Conservation (phyloP, 2,329 filamentous ascomycete genomes). For the Chrysoporthe cubensis region DNA sequence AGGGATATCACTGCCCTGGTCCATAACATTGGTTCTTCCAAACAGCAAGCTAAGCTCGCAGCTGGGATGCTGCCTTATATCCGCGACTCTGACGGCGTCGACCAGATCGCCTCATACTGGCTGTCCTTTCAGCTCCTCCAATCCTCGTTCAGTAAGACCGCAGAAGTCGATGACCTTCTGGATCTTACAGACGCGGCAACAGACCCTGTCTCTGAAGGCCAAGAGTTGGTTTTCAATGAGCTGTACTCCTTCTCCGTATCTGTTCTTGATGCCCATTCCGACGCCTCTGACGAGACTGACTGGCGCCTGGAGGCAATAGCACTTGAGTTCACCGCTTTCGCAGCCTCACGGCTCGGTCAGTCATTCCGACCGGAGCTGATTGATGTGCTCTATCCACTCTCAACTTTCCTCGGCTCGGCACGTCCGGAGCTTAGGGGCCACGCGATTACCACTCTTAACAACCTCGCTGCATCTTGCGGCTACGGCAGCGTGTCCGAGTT, state of each 20-base stretch:
- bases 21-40: constrained; percentile 56
- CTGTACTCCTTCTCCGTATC: constrained; percentile 71
- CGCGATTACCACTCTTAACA: constrained; percentile 81
- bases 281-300: constrained; percentile 52
- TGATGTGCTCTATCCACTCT: constrained; percentile 88
- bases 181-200: constrained; percentile 51
- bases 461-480: constrained; percentile 73
- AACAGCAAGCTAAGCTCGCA: constrained; percentile 64
- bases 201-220: constrained; percentile 45
- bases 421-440: constrained; percentile 73
- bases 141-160: constrained; percentile 53
- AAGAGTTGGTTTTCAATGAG: constrained; percentile 60
- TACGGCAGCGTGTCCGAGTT: constrained; percentile 77
- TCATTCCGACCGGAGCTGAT: constrained; percentile 85
- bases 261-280: constrained; percentile 59
- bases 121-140: constrained; percentile 74
- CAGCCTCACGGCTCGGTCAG: constrained; percentile 67
- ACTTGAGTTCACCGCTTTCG: constrained; percentile 78
- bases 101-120: constrained; percentile 77
- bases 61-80: constrained; percentile 67
- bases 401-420: constrained; percentile 80
- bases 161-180: constrained; percentile 69
- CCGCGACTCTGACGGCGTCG: constrained; percentile 59
- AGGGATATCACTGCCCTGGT: constrained; percentile 62
- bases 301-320: constrained; percentile 80